These are phyloP conservation scores for Metschnikowia amazonensis DNA, from an alignment of 805 yeast species.

Conservation along the genomic window DNA sequence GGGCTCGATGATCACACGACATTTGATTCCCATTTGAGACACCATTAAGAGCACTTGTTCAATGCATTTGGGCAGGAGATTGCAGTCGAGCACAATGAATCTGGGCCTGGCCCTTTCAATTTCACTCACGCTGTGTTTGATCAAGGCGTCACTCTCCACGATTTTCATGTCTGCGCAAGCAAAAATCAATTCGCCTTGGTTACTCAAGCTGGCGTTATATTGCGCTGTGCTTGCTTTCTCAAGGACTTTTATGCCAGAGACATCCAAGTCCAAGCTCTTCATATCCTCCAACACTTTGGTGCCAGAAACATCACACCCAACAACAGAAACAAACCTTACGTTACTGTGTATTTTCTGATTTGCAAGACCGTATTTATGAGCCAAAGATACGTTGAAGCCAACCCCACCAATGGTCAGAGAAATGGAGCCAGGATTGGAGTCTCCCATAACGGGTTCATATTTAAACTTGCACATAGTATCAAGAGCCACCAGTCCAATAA, in stretches of 20 bases:
- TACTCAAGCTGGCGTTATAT: slow-evolving; percentile 65
- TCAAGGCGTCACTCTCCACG: slow-evolving; percentile 45
- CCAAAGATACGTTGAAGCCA: slow-evolving; percentile 74
- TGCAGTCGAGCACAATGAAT: slow-evolving; percentile 62
- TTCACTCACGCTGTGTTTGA: slow-evolving; percentile 33
- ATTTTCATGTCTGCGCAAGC: slow-evolving; percentile 88
- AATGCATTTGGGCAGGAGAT: slow-evolving; percentile 47
- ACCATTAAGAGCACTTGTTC: slow-evolving; percentile 14
- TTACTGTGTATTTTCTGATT: slow-evolving; percentile 8
- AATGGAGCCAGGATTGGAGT: slow-evolving; percentile 71
- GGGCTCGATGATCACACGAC: slow-evolving; percentile 62
- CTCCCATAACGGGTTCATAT: slow-evolving; percentile 31
- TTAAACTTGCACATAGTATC: slow-evolving; percentile 60
- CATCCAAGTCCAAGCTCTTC: slow-evolving; percentile 23
- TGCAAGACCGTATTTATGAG: slow-evolving; percentile 39
- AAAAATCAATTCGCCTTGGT: slow-evolving; percentile 58
- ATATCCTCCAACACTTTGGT: slow-evolving; percentile 32
- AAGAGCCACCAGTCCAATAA: slow-evolving; percentile 74
- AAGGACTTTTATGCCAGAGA: slow-evolving; percentile 37
- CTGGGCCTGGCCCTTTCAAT: slow-evolving; percentile 43
- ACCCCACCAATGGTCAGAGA: slow-evolving; percentile 74
- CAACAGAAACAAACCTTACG: slow-evolving; percentile 50
- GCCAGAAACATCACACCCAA: slow-evolving; percentile 62
- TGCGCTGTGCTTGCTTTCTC: slow-evolving; percentile 51
- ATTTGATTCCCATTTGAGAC: slow-evolving; percentile 12